A percentile compares a stretch with the other conserved stretches of the same genome.
Conservation (phyloP, 1,139 yeast species). For the Blastobotrys illinoisensis region DNA sequence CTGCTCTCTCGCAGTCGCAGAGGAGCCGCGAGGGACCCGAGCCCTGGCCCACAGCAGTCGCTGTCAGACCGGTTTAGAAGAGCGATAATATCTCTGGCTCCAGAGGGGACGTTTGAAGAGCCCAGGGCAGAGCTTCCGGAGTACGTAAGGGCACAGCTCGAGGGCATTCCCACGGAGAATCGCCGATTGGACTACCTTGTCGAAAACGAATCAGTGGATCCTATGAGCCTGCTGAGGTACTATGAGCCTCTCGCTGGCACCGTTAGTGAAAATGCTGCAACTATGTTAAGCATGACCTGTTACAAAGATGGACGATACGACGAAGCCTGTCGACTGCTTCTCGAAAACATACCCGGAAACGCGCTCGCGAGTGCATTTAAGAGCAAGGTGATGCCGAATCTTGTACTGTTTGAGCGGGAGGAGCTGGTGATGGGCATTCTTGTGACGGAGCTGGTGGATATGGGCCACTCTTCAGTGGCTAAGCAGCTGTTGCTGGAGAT, state of each 20-base stretch:
- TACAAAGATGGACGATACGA: conserved; percentile 12
- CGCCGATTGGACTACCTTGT: conserved; percentile 5
- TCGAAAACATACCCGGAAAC: conserved; percentile 11
- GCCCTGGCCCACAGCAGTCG: conserved; percentile 3
- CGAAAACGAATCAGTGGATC: conserved; percentile 2
- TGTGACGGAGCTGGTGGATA: conserved; percentile 11
- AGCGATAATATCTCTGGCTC: conserved; percentile 11
- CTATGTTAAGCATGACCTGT: conserved; percentile 10
- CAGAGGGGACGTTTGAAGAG: conserved; percentile 1
- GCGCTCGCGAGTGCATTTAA: conserved; percentile 9
- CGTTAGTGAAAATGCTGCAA: conserved; percentile 9
- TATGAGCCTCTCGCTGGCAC: conserved; percentile 10
- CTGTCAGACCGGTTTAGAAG: conserved; percentile 10
- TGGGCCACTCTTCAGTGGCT: conserved; percentile 11
- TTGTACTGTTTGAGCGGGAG: conserved; percentile 10
- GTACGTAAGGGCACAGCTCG: neutral
- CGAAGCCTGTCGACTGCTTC: conserved; percentile 9
- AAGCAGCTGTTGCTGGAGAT: conserved; percentile 14
- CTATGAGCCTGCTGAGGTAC: conserved; percentile 2
- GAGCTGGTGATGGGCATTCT: conserved; percentile 15
- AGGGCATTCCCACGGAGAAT: neutral
- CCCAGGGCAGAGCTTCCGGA: neutral
- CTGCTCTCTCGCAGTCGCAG: neutral
- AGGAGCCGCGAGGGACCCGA: neutral
- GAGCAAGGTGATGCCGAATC: conserved; percentile 12